These are phyloP conservation scores for Phialocephala subalpina DNA, from an alignment of 2,329 filamentous ascomycete species.

Conservation along the genomic window DNA sequence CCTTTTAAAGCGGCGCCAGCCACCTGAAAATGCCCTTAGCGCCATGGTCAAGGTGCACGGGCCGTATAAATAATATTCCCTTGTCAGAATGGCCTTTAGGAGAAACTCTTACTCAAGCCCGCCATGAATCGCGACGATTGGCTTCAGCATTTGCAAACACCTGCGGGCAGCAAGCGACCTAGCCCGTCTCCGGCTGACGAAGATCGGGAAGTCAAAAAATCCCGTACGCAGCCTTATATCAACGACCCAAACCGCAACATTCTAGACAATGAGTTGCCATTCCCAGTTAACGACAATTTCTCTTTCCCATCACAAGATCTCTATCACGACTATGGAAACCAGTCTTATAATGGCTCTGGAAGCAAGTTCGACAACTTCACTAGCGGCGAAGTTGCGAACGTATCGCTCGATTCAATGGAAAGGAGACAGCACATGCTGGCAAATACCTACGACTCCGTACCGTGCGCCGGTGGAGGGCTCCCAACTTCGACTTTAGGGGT, in stretches of 20 bases:
- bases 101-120: constrained; percentile 12
- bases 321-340: constrained; percentile 11
- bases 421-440: constrained; percentile 10
- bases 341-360: constrained; percentile 10
- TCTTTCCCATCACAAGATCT: constrained; percentile 10
- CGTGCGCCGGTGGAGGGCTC: constrained; percentile 4
- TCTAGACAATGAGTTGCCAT: constrained; percentile 13
- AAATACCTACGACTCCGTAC: constrained; percentile 9
- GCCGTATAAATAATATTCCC: constrained; percentile 7
- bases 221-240: constrained; percentile 12
- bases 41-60: constrained; percentile 1
- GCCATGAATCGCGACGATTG: constrained; percentile 12
- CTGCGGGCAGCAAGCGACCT: constrained; percentile 11
- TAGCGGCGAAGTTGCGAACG: constrained; percentile 8
- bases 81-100: too few species aligned
- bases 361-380: constrained; percentile 8
- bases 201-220: constrained; percentile 15
- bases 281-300: neutral
- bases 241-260: constrained; percentile 5
- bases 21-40: constrained; percentile 2
- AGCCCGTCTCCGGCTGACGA: constrained; percentile 14
- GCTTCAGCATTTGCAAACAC: constrained; percentile 11
- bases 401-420: constrained; percentile 9
- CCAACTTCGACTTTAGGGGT: constrained; percentile 7
- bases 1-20: constrained; percentile 12